phyloP scores from a whole-genome alignment of 176 grass and related monocot genomes.

The Cocos nucifera region DNA sequence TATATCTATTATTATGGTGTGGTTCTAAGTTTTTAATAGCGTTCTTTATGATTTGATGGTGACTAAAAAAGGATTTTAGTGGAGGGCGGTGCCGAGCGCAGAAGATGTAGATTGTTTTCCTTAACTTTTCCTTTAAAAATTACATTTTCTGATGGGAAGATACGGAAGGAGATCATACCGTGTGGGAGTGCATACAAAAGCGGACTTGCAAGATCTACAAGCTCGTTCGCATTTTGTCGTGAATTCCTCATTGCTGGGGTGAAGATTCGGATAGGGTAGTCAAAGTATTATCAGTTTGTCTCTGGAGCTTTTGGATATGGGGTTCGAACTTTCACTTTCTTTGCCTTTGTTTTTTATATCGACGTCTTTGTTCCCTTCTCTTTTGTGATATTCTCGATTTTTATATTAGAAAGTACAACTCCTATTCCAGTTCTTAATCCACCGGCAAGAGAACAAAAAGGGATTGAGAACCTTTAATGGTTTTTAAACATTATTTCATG shows the following conservation, averaged over 20 bases:
- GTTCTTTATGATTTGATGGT: too few species aligned
- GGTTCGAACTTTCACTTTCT: conserved; percentile 40
- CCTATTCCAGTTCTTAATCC: conserved; percentile 14
- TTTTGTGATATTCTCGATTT: conserved; percentile 27
- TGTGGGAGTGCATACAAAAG: too few species aligned
- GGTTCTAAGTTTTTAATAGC: too few species aligned
- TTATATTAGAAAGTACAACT: conserved; percentile 23
- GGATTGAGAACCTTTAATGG: background rate
- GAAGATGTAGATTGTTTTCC: too few species aligned
- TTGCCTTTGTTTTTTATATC: conserved; percentile 42
- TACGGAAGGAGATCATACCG: too few species aligned
- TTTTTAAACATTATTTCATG: too few species aligned
- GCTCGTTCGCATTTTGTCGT: background rate
- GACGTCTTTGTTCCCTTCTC: conserved; percentile 32
- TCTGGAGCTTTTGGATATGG: conserved; percentile 63
- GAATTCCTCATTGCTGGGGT: conserved; percentile 23
- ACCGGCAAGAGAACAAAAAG: conserved; percentile 33
- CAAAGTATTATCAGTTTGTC: conserved; percentile 52
- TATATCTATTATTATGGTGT: too few species aligned
- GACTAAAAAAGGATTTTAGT: too few species aligned
- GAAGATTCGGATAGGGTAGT: conserved; percentile 20
- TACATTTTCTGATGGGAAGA: too few species aligned
- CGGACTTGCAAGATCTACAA: too few species aligned
- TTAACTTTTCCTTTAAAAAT: too few species aligned
- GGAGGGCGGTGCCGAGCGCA: too few species aligned